Conservation (phyloP, 2,329 filamentous ascomycete genomes). For the Cercospora beticola region DNA sequence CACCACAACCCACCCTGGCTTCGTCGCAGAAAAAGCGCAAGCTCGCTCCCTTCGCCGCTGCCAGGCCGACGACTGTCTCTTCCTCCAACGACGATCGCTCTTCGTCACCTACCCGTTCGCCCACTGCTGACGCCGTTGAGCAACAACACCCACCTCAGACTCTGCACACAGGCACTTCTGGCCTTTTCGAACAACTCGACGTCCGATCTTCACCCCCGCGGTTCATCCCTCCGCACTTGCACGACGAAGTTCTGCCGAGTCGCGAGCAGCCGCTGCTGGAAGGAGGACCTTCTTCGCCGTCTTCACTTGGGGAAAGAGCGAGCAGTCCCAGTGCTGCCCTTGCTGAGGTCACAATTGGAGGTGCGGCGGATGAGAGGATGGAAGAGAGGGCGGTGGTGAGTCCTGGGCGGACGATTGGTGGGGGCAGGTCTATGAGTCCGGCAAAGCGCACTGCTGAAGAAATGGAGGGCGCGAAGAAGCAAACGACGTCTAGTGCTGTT, state of each 20-base stretch:
- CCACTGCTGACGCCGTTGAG: not conserved
- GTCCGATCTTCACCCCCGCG: slow-evolving; percentile 34
- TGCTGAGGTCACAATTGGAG: slow-evolving; percentile 30
- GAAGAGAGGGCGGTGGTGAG: slow-evolving; percentile 27
- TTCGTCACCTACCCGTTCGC: not conserved
- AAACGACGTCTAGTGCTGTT: not conserved
- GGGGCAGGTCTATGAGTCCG: slow-evolving; percentile 50
- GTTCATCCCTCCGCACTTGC: slow-evolving; percentile 58
- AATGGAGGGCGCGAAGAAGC: slow-evolving; percentile 45
- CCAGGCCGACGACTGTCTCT: slow-evolving; percentile 2
- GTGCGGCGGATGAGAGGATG: slow-evolving; percentile 42
- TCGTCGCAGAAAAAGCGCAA: slow-evolving; percentile 47
- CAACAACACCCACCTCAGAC: slow-evolving; percentile 15
- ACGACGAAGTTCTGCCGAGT: slow-evolving; percentile 48
- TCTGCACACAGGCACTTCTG: slow-evolving; percentile 19
- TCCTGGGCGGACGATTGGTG: slow-evolving; percentile 22
- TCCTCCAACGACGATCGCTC: slow-evolving; percentile 2
- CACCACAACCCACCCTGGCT: slow-evolving; percentile 24
- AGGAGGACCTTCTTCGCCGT: not conserved
- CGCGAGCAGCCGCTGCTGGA: slow-evolving; percentile 16
- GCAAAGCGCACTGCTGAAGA: slow-evolving; percentile 57
- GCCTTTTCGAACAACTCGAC: slow-evolving; percentile 13
- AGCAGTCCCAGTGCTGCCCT: slow-evolving; percentile 34
- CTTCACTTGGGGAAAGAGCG: slow-evolving; percentile 27
- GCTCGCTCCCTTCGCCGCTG: slow-evolving; percentile 38